Evolutionary conservation across 2,329 filamentous ascomycete species (phyloP), one percentile per base, ranked within the genome.

Genomic region (Remersonia thermophila): DNA sequence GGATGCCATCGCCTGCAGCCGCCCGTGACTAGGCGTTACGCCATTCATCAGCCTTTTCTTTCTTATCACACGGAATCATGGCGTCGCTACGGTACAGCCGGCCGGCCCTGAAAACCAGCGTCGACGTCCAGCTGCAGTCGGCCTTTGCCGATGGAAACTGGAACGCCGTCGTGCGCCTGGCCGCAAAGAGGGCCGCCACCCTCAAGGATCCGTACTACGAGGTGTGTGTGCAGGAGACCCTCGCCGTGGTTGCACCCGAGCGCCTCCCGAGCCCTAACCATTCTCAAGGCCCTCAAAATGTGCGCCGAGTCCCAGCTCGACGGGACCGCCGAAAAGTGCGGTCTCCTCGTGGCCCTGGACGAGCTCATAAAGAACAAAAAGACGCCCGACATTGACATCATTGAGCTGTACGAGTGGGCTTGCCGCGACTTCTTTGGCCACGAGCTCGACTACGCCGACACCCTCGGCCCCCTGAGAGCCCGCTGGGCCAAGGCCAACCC

Each of bases 361-460:
- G 58, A 60, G 36, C 61, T 65, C 41, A 54, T 70, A 41, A 63
- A 70, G 33, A 61, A 59, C 35, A 60, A 56, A 3, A 55, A 56
- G 9, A 50, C 71, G 35, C 62, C 63, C 31, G 71, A 75, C 42
- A 53, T 61, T 3, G 67, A 71, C 37, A 55, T 59, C 10, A 51
- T 75, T 8, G 68, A 72, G 41, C 57, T 77, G 14, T 63, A 71
- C 16, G 71, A 74, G 43, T 73, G 69, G 62, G 65, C 70, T 1
- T 59, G 61, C n/a, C 53, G 52, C 2, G 58, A 62, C 1, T 34
- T 43, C 27, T 40, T 66, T 3, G 44, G 53, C 2, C 42, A 50
- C 1, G 56, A 62, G 10, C 50, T 59, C 11, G 59, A 65, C 16
- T 73, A 66, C 32, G 40, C 60, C 0, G 55, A 62, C 36, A 68